Conservation (phyloP, 352 stramenopile genomes). For the Globisporangium irregulare region DNA sequence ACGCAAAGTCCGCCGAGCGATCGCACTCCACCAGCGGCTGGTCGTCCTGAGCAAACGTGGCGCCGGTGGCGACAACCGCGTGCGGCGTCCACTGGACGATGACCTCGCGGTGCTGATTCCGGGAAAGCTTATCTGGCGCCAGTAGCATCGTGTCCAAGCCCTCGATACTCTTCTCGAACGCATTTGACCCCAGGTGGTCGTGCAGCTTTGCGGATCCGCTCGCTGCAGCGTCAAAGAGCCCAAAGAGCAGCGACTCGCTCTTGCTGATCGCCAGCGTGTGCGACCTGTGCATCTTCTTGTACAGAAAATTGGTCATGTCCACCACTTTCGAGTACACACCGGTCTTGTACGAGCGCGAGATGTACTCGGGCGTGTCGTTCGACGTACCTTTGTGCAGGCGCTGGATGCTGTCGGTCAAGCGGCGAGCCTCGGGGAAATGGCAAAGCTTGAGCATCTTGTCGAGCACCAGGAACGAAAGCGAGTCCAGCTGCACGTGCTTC, state of each 20-base stretch:
- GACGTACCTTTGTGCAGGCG: slow-evolving; percentile 50
- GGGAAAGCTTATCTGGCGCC: slow-evolving; percentile 32
- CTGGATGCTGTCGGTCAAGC: slow-evolving; percentile 46
- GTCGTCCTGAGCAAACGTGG: slow-evolving; percentile 40
- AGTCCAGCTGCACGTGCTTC: slow-evolving; percentile 86
- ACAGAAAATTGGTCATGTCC: slow-evolving; percentile 78
- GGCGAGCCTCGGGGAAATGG: slow-evolving; percentile 49
- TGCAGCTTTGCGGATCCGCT: slow-evolving; percentile 40
- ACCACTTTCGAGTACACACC: slow-evolving; percentile 83
- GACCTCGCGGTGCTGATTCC: slow-evolving; percentile 82
- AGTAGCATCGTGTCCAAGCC: slow-evolving; percentile 43
- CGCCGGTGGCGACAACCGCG: slow-evolving; percentile 29
- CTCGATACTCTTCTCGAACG: slow-evolving; percentile 36
- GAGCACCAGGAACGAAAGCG: slow-evolving; percentile 79
- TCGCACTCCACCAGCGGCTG: slow-evolving; percentile 59
- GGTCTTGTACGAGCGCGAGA: slow-evolving; percentile 71
- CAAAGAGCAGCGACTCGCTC: slow-evolving; percentile 55
- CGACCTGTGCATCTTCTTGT: slow-evolving; percentile 72
- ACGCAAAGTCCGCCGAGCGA: slow-evolving; percentile 45
- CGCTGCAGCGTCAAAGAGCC: slow-evolving; percentile 48
- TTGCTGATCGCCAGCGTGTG: slow-evolving; percentile 69
- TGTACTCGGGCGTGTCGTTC: slow-evolving; percentile 79
- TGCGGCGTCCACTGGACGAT: slow-evolving; percentile 63
- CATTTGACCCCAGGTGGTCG: slow-evolving; percentile 40
- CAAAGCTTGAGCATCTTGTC: slow-evolving; percentile 75